Evolutionary conservation across 169 alveolate species (phyloP).

Genomic region (Eimeria tenella): DNA sequence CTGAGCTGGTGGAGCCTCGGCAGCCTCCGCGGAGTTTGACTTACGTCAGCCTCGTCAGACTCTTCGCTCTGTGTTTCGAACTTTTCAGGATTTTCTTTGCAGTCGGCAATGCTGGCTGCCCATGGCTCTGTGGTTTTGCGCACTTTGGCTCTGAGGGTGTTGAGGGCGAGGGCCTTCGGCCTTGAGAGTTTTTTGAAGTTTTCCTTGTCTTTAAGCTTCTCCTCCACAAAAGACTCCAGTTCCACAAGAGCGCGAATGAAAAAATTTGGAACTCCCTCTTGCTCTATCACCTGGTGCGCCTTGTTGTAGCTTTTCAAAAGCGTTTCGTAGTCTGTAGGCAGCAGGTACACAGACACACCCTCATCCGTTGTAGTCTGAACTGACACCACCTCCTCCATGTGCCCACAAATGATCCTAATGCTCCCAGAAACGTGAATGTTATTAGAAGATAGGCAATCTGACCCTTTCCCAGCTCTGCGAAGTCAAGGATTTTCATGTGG

Average conservation of each 20-base stretch:
- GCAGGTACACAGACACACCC: neutral
- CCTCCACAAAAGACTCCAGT: slow-evolving; percentile 69
- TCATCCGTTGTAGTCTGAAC: neutral
- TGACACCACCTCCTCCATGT: neutral
- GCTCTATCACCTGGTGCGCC: slow-evolving; percentile 75
- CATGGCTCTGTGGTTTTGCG: slow-evolving; percentile 82
- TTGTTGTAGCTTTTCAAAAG: slow-evolving; percentile 70
- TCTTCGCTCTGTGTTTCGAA: slow-evolving; percentile 79
- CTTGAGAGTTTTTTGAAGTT: slow-evolving; percentile 80
- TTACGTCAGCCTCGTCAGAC: slow-evolving; percentile 66
- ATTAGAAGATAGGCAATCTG: neutral
- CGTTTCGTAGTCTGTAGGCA: slow-evolving; percentile 76
- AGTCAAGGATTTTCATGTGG: slow-evolving; percentile 80
- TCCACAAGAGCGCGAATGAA: slow-evolving; percentile 78
- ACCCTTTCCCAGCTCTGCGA: slow-evolving; percentile 78
- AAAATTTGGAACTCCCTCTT: slow-evolving; percentile 79
- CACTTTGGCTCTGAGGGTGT: slow-evolving; percentile 81
- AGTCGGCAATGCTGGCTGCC: slow-evolving; percentile 72
- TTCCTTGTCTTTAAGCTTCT: slow-evolving; percentile 68
- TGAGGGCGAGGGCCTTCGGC: slow-evolving; percentile 81
- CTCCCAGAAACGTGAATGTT: too few species aligned
- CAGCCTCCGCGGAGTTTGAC: neutral
- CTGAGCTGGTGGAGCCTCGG: too few species aligned
- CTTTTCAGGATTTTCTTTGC: slow-evolving; percentile 78
- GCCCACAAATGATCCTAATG: too few species aligned